Base-by-base conservation (phyloP, 2,329 filamentous ascomycete species). In the Clonostachys solani region DNA sequence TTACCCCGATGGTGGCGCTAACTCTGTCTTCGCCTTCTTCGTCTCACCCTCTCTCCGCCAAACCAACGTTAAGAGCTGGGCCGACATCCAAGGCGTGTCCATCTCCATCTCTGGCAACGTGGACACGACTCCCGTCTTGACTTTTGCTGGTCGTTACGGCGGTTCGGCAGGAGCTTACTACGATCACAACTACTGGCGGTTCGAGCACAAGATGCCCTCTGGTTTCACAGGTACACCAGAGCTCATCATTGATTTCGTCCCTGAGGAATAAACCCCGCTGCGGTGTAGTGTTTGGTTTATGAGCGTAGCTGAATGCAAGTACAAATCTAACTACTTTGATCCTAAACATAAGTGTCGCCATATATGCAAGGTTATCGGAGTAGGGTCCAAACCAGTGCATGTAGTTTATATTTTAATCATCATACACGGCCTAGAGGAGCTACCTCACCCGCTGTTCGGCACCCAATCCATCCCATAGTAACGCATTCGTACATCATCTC, bases 1-100 rank as follows among this genome's bases (percentile, higher is more conserved):
- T 0, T 84, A 84, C 51, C 80, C 80, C 0, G 52, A 63, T 13
- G 80, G 78, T 2, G 77, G 73, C 40, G 55, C 64, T 1, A 63
- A 61, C 5, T 78, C 73, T 19, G 61, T 70, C 15, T 82, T 82
- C 55, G 72, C 67, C 2, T 68, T 82, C 19, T 53, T 77, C 4
- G 68, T 81, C 0, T 72, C 70, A 0, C 73, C 74, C 3, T 73
- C 75, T 7, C 50, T 51, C n/a, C 59, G 63, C 3, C 72, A 68
- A 53, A 64, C 61, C 6, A 74, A 74, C 33, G 60, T 81, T 2
- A 40, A 55, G 0, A 58, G 63, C 2, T 78, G 75, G 68, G 60
- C 57, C 1, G 77, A 79, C 50, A 60, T 81, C 0, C 68, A 71
- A 33, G 75, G 77, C 2, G 50, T 80, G 4, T 56, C 61, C 2